These are phyloP conservation scores for Peronospora farinosa DNA, from an alignment of 352 stramenopile genomes.

Conservation along the genomic window DNA sequence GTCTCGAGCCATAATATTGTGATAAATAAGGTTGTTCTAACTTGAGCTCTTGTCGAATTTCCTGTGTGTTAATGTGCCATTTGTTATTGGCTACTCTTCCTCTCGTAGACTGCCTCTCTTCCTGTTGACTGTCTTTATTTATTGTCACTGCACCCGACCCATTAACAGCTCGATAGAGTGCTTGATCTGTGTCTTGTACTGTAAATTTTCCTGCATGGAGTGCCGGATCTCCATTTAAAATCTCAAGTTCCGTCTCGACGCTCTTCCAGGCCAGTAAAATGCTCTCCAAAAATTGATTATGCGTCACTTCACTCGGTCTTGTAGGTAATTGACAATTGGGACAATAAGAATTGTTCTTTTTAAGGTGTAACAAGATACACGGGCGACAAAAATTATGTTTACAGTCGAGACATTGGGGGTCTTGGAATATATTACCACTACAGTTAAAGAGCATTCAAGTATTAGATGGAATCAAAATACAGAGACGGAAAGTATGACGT, in stretches of 20 bases:
- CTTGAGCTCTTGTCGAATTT: conserved; percentile 46
- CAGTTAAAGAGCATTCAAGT: conserved; percentile 5
- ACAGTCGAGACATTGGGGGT: conserved; percentile 81
- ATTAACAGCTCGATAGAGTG: conserved; percentile 23
- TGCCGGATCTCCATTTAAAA: conserved; percentile 31
- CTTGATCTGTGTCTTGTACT: conserved; percentile 30
- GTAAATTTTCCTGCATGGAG: conserved; percentile 29
- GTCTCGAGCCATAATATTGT: conserved; percentile 18
- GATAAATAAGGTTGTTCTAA: conserved; percentile 28
- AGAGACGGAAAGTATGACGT: neutral
- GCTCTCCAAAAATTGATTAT: conserved; percentile 83
- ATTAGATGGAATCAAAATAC: too few species aligned
- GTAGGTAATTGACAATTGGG: conserved; percentile 69
- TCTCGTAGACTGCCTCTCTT: conserved; percentile 21
- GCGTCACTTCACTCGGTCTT: conserved; percentile 67
- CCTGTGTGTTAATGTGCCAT: conserved; percentile 65
- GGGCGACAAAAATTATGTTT: conserved; percentile 85
- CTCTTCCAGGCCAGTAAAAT: conserved; percentile 70
- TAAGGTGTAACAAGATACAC: conserved; percentile 66
- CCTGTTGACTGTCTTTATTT: conserved; percentile 2
- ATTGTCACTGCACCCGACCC: neutral
- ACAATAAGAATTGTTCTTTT: conserved; percentile 52
- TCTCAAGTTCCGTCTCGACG: conserved; percentile 57
- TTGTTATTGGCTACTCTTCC: conserved; percentile 52
- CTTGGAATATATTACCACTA: conserved; percentile 66